Evolutionary conservation across 176 grass and related monocot genomes (phyloP).

Genomic region (Cenchrus purpureus): DNA sequence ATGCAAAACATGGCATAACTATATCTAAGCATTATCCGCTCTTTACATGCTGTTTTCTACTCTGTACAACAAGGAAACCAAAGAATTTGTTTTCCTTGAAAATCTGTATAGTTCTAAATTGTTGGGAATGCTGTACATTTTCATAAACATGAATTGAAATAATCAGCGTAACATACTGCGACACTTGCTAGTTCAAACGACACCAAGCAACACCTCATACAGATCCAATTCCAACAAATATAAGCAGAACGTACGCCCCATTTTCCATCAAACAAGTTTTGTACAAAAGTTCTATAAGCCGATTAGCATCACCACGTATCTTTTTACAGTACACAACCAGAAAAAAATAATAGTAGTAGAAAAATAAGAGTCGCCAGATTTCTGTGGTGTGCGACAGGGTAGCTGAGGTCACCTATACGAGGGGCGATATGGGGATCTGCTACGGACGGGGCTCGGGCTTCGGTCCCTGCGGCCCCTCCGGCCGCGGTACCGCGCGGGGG

Average conservation of each 20-base stretch:
- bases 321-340: background rate
- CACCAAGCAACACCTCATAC: no score
- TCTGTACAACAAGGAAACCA: background rate
- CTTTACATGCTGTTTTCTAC: background rate
- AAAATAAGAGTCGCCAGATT: conserved; percentile 29
- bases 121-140: background rate
- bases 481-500: conserved; percentile 54
- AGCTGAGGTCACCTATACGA: conserved; percentile 92
- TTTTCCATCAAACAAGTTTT: conserved; percentile 29
- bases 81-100: background rate
- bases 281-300: conserved; percentile 15
- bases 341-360: background rate
- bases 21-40: conserved; percentile 30
- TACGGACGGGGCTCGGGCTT: conserved; percentile 65
- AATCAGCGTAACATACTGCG: background rate
- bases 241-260: conserved; percentile 5
- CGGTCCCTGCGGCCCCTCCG: conserved; percentile 73
- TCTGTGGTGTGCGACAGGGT: conserved; percentile 43
- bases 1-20: conserved; percentile 25
- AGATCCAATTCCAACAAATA: conserved; percentile 29
- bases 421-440: conserved; percentile 88
- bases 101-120: background rate
- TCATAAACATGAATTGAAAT: background rate
- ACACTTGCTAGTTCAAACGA: background rate
- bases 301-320: conserved; percentile 6